A percentile compares a stretch with the other conserved stretches of the same genome.
These are phyloP conservation scores for Russula sp. DNA, from an alignment of 768 basidiomycete species.

Conservation along the genomic window DNA sequence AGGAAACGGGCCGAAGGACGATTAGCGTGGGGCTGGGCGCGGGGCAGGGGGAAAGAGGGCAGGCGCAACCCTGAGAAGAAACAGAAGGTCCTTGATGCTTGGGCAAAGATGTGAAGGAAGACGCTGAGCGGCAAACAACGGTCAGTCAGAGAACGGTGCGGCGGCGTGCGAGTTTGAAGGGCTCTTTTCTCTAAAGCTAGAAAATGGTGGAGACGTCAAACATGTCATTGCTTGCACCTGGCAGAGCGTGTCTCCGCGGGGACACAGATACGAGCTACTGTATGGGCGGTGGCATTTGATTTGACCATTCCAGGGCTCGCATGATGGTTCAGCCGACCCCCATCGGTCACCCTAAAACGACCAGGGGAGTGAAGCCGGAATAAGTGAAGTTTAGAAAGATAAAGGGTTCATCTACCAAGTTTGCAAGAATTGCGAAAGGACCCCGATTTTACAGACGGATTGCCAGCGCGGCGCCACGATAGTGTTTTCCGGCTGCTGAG, in stretches of 20 bases:
- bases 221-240: not conserved
- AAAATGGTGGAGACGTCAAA: not conserved
- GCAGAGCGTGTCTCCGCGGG: no score
- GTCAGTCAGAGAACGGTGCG: not conserved
- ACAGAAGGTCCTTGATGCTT: not conserved
- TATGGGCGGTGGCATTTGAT: not conserved
- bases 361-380: not conserved
- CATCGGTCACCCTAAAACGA: not conserved
- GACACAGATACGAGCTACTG: not conserved
- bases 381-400: not conserved
- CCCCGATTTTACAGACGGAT: not conserved
- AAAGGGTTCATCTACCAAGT: not conserved
- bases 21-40: no score
- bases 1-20: not conserved
- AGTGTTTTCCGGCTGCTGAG: not conserved
- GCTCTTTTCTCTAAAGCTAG: not conserved
- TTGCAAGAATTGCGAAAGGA: not conserved
- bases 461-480: not conserved
- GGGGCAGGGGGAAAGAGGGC: not conserved
- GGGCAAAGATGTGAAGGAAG: not conserved
- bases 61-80: not conserved
- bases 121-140: not conserved
- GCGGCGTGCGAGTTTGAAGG: not conserved
- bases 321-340: not conserved
- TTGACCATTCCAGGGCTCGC: not conserved